Evolutionary conservation across 2,329 filamentous ascomycete genomes (phyloP).

Genomic region (Massarina eburnea): DNA sequence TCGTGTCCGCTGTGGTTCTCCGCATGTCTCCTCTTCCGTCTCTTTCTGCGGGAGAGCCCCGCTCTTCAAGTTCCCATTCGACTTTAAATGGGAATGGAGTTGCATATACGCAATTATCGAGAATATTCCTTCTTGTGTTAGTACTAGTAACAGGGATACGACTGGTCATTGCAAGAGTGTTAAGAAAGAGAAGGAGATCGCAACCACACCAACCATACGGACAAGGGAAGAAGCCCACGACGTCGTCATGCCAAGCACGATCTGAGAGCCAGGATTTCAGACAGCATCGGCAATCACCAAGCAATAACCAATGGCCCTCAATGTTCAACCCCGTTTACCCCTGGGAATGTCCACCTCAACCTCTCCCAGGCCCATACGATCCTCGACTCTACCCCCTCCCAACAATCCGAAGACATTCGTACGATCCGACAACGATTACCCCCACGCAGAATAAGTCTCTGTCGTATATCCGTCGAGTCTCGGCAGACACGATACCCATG

Average conservation of each 20-base stretch:
- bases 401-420: slow-evolving; percentile 23
- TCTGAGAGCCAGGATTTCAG: slow-evolving; percentile 7
- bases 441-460: slow-evolving; percentile 12
- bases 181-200: slow-evolving; percentile 19
- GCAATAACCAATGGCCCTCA: slow-evolving; percentile 16
- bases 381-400: slow-evolving; percentile 38
- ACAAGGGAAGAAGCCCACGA: slow-evolving; percentile 9
- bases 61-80: slow-evolving; percentile 11
- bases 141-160: slow-evolving; percentile 21
- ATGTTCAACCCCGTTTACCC: slow-evolving; percentile 31
- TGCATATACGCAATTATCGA: slow-evolving; percentile 12
- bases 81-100: slow-evolving; percentile 6
- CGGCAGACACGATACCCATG: slow-evolving; percentile 20
- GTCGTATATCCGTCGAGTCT: slow-evolving; percentile 31
- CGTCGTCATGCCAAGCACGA: slow-evolving; percentile 3
- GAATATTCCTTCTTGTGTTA: slow-evolving; percentile 19
- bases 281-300: slow-evolving; percentile 8
- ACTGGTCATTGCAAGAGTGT: slow-evolving; percentile 11
- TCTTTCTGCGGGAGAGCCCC: slow-evolving; percentile 16
- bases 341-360: slow-evolving; percentile 34
- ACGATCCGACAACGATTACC: slow-evolving; percentile 7
- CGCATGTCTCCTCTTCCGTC: slow-evolving; percentile 35
- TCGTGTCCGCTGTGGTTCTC: slow-evolving; percentile 13
- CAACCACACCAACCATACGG: not conserved
- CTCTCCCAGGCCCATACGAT: slow-evolving; percentile 39